Evolutionary conservation across 495 filamentous ascomycete species (phyloP), one percentile per base, ranked within the genome.

Genomic region (Ramalina intermedia): DNA sequence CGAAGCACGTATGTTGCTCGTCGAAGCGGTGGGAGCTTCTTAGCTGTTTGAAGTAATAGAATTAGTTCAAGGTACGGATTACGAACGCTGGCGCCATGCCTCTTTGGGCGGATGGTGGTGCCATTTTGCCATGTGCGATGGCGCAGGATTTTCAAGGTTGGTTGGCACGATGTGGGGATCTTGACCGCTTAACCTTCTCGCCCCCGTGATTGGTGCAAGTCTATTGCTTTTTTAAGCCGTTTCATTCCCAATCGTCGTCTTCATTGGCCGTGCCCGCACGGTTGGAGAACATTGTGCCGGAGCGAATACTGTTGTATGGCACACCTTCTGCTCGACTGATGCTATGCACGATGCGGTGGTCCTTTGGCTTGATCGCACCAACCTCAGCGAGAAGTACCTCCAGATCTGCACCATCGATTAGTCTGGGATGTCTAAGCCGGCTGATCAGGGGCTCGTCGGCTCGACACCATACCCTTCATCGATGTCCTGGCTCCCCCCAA

Each of bases 371-470:
- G 41, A 95, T 61, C 17, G 88, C 88, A 12, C 85, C 86, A 26
- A 89, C 70, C 37, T 84, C 80, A 4, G 95, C 72, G n/a, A 96
- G 69, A 38, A 95, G 63, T 50, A 72, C 75, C 58, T 94, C 84
- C 27, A 94, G 43, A 60, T 78, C 75, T 79, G 58, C 51, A 8
- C 29, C 29, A 33, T 33, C 29, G 1, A 13, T 33, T 33, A 33
- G 17, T 17, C 1, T 26, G 11, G 17, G 12, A 21, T 39, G 26
- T 24, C 14, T 37, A 35, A 49, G 43, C 47, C 43, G 37, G 41
- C 17, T 9, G 9, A 39, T 18, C 16, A 49, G 27, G 48, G 23
- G 38, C 33, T 13, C 41, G 7, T 33, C 33, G 39, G 46, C 24
- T 20, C 35, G 27, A 21, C 33, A 40, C 39, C 62, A 46, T 60